Evolutionary conservation across 2,329 filamentous ascomycete species (phyloP).

Genomic region (Karstenula rhodostoma): DNA sequence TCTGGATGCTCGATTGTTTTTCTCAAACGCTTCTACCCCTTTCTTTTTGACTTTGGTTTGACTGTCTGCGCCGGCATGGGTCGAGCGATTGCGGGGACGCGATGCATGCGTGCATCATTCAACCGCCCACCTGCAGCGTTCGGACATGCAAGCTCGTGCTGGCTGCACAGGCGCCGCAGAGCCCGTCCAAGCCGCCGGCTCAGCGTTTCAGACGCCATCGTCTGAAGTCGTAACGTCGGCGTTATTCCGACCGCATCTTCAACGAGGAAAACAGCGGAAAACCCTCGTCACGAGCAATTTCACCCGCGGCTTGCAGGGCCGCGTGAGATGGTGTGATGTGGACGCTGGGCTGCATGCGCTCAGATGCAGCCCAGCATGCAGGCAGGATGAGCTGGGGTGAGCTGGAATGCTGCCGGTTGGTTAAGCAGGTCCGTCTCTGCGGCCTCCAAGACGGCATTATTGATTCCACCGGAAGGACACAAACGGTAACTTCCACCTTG

Average conservation of each 20-base stretch:
- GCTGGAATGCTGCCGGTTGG: slow-evolving; percentile 45
- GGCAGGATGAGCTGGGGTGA: slow-evolving; percentile 12
- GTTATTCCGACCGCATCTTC: background rate
- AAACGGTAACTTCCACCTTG: background rate
- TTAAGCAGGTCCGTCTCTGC: slow-evolving; percentile 1
- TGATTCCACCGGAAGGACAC: background rate
- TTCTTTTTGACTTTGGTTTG: background rate
- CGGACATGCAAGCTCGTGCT: slow-evolving; percentile 5
- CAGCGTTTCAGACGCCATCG: slow-evolving; percentile 13
- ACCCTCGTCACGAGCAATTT: background rate
- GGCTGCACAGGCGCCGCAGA: slow-evolving; percentile 6
- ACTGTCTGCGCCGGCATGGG: background rate
- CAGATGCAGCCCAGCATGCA: slow-evolving; percentile 10
- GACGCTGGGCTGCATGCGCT: background rate
- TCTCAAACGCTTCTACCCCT: slow-evolving; percentile 3
- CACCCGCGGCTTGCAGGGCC: background rate
- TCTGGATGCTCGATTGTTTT: background rate
- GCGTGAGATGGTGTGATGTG: slow-evolving; percentile 10
- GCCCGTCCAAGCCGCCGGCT: slow-evolving; percentile 6
- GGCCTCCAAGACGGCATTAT: background rate
- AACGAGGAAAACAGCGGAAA: slow-evolving; percentile 5
- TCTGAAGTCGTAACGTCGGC: background rate
- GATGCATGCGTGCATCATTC: background rate
- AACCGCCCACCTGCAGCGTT: background rate
- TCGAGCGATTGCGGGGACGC: background rate